Evolutionary conservation across 2,329 filamentous ascomycete genomes (phyloP), one percentile per base, ranked within the genome.

Genomic region (Aspergillus thermomutatus): DNA sequence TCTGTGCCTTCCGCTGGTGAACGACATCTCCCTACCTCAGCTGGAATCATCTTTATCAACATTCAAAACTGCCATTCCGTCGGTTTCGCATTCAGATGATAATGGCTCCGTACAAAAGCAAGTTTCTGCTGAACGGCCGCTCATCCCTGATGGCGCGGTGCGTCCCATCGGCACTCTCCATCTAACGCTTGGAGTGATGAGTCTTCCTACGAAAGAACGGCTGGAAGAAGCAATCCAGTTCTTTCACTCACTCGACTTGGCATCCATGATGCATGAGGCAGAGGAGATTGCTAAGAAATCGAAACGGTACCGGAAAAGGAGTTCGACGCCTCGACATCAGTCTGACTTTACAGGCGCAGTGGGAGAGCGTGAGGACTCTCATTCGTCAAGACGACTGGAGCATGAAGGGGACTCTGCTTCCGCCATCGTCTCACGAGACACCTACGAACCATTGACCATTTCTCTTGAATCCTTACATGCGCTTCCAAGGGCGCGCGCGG

Each of bases 121-220:
- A 63, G 75, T 52, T 66, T 74, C 43, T 56, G 72, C 76, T 61
- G 73, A 58, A 34, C 77, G 58, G 26, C 62, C 69, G 1, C 77
- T 78, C 5, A 75, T 93, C 9, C 88, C 89, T 0, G 70, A 78
- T 31, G 82, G 82, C 54, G 91, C 91, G 1, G 77, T 96, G 51
- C 80, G 92, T 27, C 91, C 91, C 0, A 75, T 90, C 0, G 90
- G 90, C 0, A 92, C 91, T 1, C 74, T 97, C 49, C 93, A 97
- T 73, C 78, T 96, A 2, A 97, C 92, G 0, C 80, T 97, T 0
- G 92, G 92, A 0, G 89, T 95, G 1, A 92, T 97, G 89, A 88
- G 83, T 61, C 81, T 96, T 9, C 74, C 79, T 3, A 79, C 77
- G 2, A 73, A 78, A 2, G 78, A 82, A 48, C 72, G 75, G 1